phyloP scores from a whole-genome alignment of 2,329 filamentous ascomycete species.

The Paecilomyces sp. region DNA sequence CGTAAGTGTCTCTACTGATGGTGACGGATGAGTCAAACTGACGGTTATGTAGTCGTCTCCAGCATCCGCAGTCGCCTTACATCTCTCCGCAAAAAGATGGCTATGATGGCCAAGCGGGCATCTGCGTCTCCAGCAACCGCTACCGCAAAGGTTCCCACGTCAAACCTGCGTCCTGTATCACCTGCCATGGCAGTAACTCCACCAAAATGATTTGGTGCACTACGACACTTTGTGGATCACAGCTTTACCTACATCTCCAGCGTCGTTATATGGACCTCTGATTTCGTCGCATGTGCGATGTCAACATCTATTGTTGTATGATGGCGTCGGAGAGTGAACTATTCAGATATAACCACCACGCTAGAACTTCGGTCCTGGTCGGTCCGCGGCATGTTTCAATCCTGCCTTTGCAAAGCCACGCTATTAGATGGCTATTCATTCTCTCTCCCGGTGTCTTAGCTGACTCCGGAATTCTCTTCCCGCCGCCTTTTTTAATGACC shows the following conservation, averaged over 20 bases:
- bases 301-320: not conserved
- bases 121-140: constrained; percentile 30
- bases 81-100: constrained; percentile 43
- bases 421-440: not conserved
- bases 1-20: constrained; percentile 29
- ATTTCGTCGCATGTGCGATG: not conserved
- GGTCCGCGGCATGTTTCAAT: not conserved
- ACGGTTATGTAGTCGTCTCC: constrained; percentile 33
- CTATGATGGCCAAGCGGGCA: constrained; percentile 39
- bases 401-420: not conserved
- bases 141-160: constrained; percentile 19
- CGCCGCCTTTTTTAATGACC: not conserved
- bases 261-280: not conserved
- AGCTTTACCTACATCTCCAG: not conserved
- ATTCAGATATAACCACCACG: not conserved
- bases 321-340: not conserved
- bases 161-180: constrained; percentile 22
- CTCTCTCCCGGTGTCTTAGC: not conserved
- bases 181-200: constrained; percentile 26
- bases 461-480: not conserved
- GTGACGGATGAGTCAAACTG: constrained; percentile 13
- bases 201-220: constrained; percentile 18
- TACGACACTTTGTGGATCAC: not conserved
- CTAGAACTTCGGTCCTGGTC: not conserved
- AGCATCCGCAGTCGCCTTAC: constrained; percentile 43